Conservation (phyloP, 306 rosid species). For the Pyrus pyrifolia region DNA sequence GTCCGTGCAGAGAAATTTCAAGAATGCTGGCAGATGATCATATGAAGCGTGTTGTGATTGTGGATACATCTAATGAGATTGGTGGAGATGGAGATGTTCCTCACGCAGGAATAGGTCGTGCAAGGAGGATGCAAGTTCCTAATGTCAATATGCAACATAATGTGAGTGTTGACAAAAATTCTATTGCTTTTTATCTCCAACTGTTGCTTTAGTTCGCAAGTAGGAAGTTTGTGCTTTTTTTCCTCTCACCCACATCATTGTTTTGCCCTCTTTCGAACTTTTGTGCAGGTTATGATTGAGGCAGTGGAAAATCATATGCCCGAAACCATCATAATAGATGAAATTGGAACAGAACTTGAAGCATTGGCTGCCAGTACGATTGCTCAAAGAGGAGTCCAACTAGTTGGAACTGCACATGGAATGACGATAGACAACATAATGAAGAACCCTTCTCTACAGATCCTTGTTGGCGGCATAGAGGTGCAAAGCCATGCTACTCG, state of each 20-base stretch:
- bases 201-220: constrained; percentile 14
- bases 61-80: constrained; percentile 95
- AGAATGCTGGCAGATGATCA: constrained; percentile 95
- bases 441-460: constrained; percentile 87
- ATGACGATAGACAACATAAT: constrained; percentile 78
- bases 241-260: neutral
- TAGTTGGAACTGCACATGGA: constrained; percentile 98
- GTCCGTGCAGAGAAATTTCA: constrained; percentile 75
- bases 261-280: neutral
- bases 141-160: constrained; percentile 91
- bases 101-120: constrained; percentile 87
- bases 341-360: constrained; percentile 97
- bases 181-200: constrained; percentile 6
- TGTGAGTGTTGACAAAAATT: constrained; percentile 36
- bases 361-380: constrained; percentile 99
- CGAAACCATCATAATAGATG: constrained; percentile 86
- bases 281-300: constrained; percentile 85
- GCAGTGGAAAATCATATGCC: constrained; percentile 99
- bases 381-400: constrained; percentile 99
- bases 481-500: constrained; percentile 30
- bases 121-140: constrained; percentile 99
- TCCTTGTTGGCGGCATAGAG: constrained; percentile 97
- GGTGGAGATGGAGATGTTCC: constrained; percentile 99
- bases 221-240: neutral
- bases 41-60: constrained; percentile 86